Conservation (phyloP, 306 rosid species). For the Dalbergia cultrata region DNA sequence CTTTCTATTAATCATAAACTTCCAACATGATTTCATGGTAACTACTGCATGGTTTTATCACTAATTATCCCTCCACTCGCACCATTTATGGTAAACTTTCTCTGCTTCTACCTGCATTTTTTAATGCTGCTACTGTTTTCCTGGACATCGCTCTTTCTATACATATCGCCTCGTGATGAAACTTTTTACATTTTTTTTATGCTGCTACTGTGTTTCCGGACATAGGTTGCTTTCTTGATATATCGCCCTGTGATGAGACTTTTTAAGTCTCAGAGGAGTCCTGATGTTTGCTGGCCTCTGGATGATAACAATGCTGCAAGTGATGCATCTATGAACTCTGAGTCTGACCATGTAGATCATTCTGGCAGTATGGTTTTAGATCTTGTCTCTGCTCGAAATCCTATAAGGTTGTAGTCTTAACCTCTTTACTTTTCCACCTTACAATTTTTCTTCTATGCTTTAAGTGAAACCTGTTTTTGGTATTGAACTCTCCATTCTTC, state of each 20-base stretch:
- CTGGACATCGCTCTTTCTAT: slow-evolving; percentile 79
- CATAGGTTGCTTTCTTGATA: slow-evolving; percentile 92
- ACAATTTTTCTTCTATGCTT: neutral
- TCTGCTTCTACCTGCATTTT: slow-evolving; percentile 40
- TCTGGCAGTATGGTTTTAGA: slow-evolving; percentile 73
- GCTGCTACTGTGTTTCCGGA: slow-evolving; percentile 29
- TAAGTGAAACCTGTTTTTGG: neutral
- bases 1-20: slow-evolving; percentile 19
- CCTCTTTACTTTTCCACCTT: neutral
- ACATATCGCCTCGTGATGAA: slow-evolving; percentile 96
- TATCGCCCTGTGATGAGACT: slow-evolving; percentile 97
- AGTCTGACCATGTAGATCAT: slow-evolving; percentile 62
- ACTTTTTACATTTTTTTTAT: slow-evolving; percentile 59
- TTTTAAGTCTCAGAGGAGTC: slow-evolving; percentile 72
- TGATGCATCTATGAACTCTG: slow-evolving; percentile 59
- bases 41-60: neutral
- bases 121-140: slow-evolving; percentile 24
- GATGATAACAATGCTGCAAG: slow-evolving; percentile 60
- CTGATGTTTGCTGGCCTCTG: slow-evolving; percentile 89
- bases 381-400: slow-evolving; percentile 68
- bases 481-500: neutral
- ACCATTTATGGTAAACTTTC: neutral
- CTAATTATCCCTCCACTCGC: neutral
- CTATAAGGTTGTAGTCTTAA: slow-evolving; percentile 62
- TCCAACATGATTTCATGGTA: slow-evolving; percentile 1